Percentiles rank a stretch among this genome's conserved stretches.
phyloP scores from a whole-genome alignment of 192 early-diverging fungal genomes.

The Rhizophagus sp. region DNA sequence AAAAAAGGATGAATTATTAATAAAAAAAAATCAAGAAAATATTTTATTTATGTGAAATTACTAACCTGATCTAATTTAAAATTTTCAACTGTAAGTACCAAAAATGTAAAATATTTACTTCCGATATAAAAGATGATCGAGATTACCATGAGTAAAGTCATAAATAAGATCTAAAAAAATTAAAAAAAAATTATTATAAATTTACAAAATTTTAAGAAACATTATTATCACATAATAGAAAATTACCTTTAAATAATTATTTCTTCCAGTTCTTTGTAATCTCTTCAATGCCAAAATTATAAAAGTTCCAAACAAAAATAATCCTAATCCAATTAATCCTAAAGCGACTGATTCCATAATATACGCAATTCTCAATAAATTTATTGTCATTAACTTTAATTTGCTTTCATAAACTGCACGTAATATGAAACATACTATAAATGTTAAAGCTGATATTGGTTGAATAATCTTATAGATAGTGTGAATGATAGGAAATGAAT shows the following conservation, averaged over 20 bases:
- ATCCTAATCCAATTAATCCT: background rate
- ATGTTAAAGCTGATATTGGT: background rate
- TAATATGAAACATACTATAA: background rate
- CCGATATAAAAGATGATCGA: background rate
- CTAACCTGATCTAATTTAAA: background rate
- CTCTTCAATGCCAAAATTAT: background rate
- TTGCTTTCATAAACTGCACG: background rate
- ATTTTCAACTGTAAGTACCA: background rate
- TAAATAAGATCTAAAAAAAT: background rate
- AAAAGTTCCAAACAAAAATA: background rate
- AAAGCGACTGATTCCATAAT: background rate
- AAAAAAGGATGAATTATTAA: background rate
- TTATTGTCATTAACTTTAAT: background rate
- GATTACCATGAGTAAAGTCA: background rate
- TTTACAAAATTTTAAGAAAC: too few relatives aligned
- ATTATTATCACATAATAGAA: too few relatives aligned
- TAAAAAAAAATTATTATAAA: too few relatives aligned
- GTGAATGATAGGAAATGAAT: background rate
- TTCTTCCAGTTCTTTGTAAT: background rate
- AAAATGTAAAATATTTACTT: background rate
- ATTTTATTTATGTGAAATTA: background rate
- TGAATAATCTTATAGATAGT: background rate
- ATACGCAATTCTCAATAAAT: background rate
- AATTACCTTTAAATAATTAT: background rate
- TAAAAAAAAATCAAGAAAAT: too few relatives aligned